These are phyloP conservation scores for Aschersonia sp. DNA, from an alignment of 2,329 filamentous ascomycete genomes.

Conservation along the genomic window DNA sequence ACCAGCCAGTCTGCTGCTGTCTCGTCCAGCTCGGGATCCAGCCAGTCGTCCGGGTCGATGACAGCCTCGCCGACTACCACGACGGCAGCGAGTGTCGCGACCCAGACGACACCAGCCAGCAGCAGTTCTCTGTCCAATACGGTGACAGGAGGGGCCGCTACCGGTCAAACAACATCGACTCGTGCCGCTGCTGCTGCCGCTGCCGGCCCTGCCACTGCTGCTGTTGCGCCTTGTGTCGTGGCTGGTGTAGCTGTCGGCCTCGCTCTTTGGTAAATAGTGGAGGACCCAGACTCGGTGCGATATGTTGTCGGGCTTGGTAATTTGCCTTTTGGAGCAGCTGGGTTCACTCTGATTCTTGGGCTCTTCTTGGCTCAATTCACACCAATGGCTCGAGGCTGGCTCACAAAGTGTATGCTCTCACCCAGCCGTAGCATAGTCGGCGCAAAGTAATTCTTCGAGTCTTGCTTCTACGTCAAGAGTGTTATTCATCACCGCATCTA, in stretches of 20 bases:
- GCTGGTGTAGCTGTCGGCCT: conserved; percentile 14
- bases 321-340: too few species aligned
- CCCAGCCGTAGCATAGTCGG: too few species aligned
- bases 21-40: neutral
- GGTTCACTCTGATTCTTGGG: too few species aligned
- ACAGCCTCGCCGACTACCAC: neutral
- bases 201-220: neutral
- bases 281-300: too few species aligned
- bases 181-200: neutral
- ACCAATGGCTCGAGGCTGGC: too few species aligned
- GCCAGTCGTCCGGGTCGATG: neutral
- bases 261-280: conserved; percentile 11
- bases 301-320: too few species aligned
- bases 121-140: neutral
- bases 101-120: neutral
- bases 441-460: too few species aligned
- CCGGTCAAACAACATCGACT: neutral
- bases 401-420: too few species aligned
- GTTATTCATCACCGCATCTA: too few species aligned
- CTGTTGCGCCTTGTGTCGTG: conserved; percentile 9
- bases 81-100: neutral
- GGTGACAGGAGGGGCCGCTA: neutral
- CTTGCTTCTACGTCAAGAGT: too few species aligned
- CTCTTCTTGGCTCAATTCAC: too few species aligned
- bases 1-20: neutral